Conservation (phyloP, 345 rosid species). For the Eucalyptus pumila region DNA sequence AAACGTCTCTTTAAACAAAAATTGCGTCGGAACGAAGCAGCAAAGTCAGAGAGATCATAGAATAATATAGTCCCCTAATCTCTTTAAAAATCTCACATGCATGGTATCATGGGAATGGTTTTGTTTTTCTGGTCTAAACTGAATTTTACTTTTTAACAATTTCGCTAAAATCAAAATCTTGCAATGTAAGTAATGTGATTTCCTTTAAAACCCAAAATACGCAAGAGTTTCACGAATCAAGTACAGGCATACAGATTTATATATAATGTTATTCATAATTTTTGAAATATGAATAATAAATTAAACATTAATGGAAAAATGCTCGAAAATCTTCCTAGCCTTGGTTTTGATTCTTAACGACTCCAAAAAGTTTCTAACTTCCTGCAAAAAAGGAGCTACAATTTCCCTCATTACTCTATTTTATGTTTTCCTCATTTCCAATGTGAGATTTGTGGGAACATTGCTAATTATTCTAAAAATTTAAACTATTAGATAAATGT, state of each 20-base stretch:
- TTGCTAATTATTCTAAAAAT: rapidly evolving
- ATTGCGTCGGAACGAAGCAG: neutral
- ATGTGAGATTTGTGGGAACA: too few species aligned
- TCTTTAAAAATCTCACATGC: neutral
- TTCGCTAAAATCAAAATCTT: neutral
- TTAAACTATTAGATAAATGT: too few species aligned
- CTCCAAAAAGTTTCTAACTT: neutral
- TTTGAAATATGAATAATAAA: neutral
- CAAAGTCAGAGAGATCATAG: neutral
- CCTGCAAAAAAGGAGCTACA: neutral
- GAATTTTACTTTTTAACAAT: neutral
- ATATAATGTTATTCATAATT: neutral
- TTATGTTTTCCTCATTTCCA: neutral
- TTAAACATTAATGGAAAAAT: neutral
- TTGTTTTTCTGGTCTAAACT: neutral
- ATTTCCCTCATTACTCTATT: neutral
- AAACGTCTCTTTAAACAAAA: neutral
- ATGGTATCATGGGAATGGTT: neutral
- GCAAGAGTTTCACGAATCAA: neutral
- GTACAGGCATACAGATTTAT: neutral
- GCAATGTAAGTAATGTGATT: neutral
- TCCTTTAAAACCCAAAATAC: neutral
- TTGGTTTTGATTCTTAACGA: neutral
- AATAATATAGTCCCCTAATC: neutral
- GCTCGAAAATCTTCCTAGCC: neutral